Conservation (phyloP, 345 rosid genomes). For the Eucalyptus erythrocorys region DNA sequence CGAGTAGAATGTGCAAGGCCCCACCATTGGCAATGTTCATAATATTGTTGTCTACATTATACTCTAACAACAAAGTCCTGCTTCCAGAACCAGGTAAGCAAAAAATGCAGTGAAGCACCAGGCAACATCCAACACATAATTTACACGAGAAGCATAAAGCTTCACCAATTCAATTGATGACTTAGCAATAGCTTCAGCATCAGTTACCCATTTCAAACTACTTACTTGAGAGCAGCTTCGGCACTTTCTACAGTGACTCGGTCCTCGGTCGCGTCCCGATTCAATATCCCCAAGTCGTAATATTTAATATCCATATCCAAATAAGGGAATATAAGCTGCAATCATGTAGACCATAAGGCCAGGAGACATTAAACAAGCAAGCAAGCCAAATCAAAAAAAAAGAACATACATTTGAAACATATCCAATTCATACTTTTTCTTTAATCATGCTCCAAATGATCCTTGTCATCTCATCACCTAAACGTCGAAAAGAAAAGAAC, state of each 20-base stretch:
- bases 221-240: constrained; percentile 77
- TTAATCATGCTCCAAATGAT: constrained; percentile 83
- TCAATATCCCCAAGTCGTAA: constrained; percentile 80
- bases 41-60: not conserved
- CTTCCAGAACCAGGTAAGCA: not conserved
- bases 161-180: not conserved
- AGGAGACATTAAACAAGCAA: not conserved
- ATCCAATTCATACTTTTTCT: constrained; percentile 45
- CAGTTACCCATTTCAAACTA: not conserved
- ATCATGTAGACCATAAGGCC: constrained; percentile 2
- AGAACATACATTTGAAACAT: not conserved
- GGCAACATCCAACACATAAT: not conserved
- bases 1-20: not conserved
- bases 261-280: constrained; percentile 89
- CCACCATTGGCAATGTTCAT: not conserved
- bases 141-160: not conserved
- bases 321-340: constrained; percentile 80
- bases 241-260: constrained; percentile 80
- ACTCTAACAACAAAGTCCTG: not conserved
- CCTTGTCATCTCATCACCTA: constrained; percentile 98
- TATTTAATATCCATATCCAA: constrained; percentile 83
- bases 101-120: not conserved
- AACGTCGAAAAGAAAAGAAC: not conserved
- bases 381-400: not conserved
- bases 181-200: not conserved